Percentiles rank a stretch among this genome's conserved stretches.
Evolutionary conservation across 371 early-diverging fungal genomes (phyloP).

Genomic region (Nematocida homosporus): DNA sequence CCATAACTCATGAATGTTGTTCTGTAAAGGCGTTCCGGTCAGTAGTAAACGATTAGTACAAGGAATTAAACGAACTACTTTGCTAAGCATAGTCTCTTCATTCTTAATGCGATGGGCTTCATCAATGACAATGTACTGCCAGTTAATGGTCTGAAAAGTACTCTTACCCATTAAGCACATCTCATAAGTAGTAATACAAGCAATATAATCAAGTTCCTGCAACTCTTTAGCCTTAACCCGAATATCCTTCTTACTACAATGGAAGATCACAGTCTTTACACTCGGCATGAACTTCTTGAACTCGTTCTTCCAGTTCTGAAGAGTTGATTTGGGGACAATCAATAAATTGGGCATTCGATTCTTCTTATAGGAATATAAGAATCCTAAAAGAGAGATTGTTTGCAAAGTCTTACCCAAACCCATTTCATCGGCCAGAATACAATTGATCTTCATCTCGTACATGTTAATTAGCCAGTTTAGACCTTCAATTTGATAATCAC

Average conservation of each 20-base stretch:
- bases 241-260: slow-evolving; percentile 75
- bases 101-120: slow-evolving; percentile 60
- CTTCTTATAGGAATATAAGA: slow-evolving; percentile 54
- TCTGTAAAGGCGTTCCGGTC: slow-evolving; percentile 59
- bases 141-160: slow-evolving; percentile 29
- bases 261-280: slow-evolving; percentile 64
- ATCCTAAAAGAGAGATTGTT: slow-evolving; percentile 77
- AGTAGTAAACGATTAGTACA: slow-evolving; percentile 53
- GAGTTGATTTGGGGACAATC: slow-evolving; percentile 57
- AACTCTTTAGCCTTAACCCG: slow-evolving; percentile 83
- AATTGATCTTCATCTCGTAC: slow-evolving; percentile 90
- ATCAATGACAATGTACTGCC: slow-evolving; percentile 61
- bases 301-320: slow-evolving; percentile 62
- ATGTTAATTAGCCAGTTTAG: slow-evolving; percentile 92
- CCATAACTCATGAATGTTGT: slow-evolving; percentile 60
- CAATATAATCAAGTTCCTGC: slow-evolving; percentile 83
- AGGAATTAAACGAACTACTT: slow-evolving; percentile 51
- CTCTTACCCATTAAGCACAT: slow-evolving; percentile 54
- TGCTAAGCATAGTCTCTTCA: slow-evolving; percentile 57
- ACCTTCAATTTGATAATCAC: slow-evolving; percentile 83
- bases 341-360: slow-evolving; percentile 59
- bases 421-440: slow-evolving; percentile 94
- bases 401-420: slow-evolving; percentile 92
- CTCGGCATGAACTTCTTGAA: slow-evolving; percentile 58
- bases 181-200: slow-evolving; percentile 59